Evolutionary conservation across 2,329 filamentous ascomycete genomes (phyloP).

Genomic region (Arthroderma sp.): DNA sequence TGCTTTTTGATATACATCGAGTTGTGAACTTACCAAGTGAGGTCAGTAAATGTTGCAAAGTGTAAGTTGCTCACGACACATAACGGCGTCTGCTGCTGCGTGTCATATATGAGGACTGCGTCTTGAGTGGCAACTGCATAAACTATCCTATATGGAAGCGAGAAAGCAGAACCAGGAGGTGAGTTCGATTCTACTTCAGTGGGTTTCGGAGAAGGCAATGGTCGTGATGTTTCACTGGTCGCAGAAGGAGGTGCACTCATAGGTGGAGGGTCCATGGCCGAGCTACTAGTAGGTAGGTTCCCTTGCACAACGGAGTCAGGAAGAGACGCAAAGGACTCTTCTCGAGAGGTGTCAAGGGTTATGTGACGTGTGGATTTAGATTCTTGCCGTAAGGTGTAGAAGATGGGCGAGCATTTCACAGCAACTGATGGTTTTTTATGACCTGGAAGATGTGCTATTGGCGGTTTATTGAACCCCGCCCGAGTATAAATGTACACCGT

Average conservation of each 20-base stretch:
- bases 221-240: slow-evolving; percentile 35
- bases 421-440: slow-evolving; percentile 98
- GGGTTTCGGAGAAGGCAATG: slow-evolving; percentile 41
- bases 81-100: slow-evolving; percentile 85
- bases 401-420: slow-evolving; percentile 81
- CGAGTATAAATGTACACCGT: slow-evolving; percentile 97
- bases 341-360: slow-evolving; percentile 81
- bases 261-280: slow-evolving; percentile 71
- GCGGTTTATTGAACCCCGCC: slow-evolving; percentile 91
- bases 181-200: slow-evolving; percentile 40
- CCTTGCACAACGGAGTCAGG: slow-evolving; percentile 65
- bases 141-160: slow-evolving; percentile 80
- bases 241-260: slow-evolving; percentile 38
- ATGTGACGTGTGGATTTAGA: slow-evolving; percentile 68
- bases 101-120: slow-evolving; percentile 88
- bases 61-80: slow-evolving; percentile 95
- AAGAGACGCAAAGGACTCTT: slow-evolving; percentile 69
- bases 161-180: slow-evolving; percentile 55
- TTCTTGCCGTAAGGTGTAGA: slow-evolving; percentile 65
- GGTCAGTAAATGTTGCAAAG: slow-evolving; percentile 91
- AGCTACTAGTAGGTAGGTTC: slow-evolving; percentile 33
- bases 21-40: slow-evolving; percentile 65
- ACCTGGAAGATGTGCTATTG: slow-evolving; percentile 84
- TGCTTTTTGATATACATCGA: not conserved
- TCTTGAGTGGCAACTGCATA: slow-evolving; percentile 97